Conservation (phyloP, 805 yeast genomes). For the Metschnikowia cerradonensis region DNA sequence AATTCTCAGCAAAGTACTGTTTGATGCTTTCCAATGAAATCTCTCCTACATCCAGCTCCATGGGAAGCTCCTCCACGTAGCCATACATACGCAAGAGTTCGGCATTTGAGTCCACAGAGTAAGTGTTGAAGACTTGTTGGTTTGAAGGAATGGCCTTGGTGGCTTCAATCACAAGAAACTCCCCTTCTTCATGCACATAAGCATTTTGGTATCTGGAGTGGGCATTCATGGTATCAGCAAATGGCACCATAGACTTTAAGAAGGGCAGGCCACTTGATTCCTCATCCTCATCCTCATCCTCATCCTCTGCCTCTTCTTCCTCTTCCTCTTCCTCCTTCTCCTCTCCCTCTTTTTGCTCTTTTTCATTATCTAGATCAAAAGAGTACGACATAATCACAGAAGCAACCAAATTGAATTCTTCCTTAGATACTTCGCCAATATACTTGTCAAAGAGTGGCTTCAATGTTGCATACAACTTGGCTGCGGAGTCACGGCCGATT, state of each 20-base stretch:
- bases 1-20: conserved; percentile 27
- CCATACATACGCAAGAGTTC: conserved; percentile 90
- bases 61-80: conserved; percentile 72
- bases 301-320: conserved; percentile 9
- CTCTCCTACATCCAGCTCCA: conserved; percentile 80
- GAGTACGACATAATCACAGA: conserved; percentile 84
- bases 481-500: conserved; percentile 68
- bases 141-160: conserved; percentile 55
- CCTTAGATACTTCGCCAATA: conserved; percentile 34
- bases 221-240: conserved; percentile 88
- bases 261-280: conserved; percentile 21
- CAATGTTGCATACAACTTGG: conserved; percentile 45
- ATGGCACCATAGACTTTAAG: conserved; percentile 83
- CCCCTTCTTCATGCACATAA: conserved; percentile 49
- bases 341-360: conserved; percentile 19
- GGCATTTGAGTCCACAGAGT: conserved; percentile 88
- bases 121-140: conserved; percentile 80
- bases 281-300: conserved; percentile 18
- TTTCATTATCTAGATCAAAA: conserved; percentile 63
- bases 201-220: conserved; percentile 79
- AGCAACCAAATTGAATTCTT: conserved; percentile 68
- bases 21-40: conserved; percentile 45
- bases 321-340: conserved; percentile 18
- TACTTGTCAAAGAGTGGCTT: conserved; percentile 5
- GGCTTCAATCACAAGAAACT: conserved; percentile 65